These are phyloP conservation scores for Trametes meyenii DNA, from an alignment of 768 basidiomycete species.

Conservation along the genomic window DNA sequence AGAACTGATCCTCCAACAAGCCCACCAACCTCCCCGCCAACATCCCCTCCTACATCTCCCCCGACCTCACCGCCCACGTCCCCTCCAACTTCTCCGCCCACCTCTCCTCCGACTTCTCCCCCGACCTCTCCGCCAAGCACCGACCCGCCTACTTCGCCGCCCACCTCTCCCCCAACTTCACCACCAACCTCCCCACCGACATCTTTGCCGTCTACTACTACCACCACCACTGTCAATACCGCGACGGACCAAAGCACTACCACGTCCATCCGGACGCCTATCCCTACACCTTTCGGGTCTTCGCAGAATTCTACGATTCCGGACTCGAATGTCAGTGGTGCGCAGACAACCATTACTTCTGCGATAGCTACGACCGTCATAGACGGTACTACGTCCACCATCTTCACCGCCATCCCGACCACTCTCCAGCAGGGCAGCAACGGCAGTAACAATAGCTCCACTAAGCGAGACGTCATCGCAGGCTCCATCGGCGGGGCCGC, in stretches of 20 bases:
- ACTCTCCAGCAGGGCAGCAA: constrained; percentile 13
- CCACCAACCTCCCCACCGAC: constrained; percentile 16
- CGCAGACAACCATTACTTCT: constrained; percentile 21
- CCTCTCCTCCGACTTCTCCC: constrained; percentile 3
- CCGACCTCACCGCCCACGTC: neutral
- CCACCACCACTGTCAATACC: neutral
- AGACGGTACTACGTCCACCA: constrained; percentile 18
- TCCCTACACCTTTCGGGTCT: neutral
- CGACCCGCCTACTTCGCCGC: neutral
- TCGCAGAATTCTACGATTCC: neutral
- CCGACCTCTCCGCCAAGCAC: neutral
- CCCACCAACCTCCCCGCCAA: neutral
- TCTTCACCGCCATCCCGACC: constrained; percentile 30
- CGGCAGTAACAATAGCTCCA: constrained; percentile 10
- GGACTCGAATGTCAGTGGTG: neutral
- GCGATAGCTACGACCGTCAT: constrained; percentile 22
- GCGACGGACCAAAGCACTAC: neutral
- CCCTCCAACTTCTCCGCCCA: neutral
- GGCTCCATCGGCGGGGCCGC: constrained; percentile 36
- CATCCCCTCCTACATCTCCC: neutral
- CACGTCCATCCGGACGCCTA: neutral
- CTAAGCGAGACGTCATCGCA: constrained; percentile 33
- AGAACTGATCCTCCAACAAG: constrained; percentile 12
- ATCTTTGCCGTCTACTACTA: neutral
- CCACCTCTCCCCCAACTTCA: constrained; percentile 6